A percentile compares a stretch with the other conserved stretches of the same genome.
Conservation (phyloP, 805 yeast genomes). For the Saccharomyces mikatae region DNA sequence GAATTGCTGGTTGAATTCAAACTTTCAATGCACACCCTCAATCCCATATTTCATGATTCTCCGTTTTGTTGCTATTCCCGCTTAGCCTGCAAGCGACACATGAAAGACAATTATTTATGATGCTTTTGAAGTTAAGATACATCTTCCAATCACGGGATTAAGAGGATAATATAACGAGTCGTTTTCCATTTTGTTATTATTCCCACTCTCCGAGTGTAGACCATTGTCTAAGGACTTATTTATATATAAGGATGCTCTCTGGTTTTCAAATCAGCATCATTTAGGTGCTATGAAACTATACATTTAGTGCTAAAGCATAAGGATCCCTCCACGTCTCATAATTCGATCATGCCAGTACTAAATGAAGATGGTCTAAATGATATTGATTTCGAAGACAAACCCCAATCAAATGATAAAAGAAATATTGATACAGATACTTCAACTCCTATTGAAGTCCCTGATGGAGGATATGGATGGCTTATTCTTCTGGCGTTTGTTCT, state of each 20-base stretch:
- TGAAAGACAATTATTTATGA: neutral
- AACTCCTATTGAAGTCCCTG: constrained; percentile 29
- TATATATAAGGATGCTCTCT: neutral
- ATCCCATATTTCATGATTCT: neutral
- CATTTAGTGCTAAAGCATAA: neutral
- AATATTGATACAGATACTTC: neutral
- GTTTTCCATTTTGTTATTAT: neutral
- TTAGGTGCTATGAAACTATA: neutral
- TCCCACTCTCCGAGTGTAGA: neutral
- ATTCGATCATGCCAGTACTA: neutral
- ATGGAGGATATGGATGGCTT: constrained; percentile 50
- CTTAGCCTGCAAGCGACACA: neutral
- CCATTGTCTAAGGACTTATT: neutral
- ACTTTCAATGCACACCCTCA: neutral
- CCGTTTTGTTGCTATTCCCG: constrained; percentile 1
- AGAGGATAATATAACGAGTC: neutral
- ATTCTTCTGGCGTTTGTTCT: constrained; percentile 38
- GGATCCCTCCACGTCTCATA: neutral
- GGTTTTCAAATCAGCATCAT: neutral
- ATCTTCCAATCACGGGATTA: neutral
- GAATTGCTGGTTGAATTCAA: neutral
- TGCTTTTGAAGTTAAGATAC: neutral
- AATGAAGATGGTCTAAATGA: neutral
- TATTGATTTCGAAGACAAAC: no score
- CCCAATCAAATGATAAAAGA: neutral